Evolutionary conservation across 2,329 filamentous ascomycete species (phyloP).

Genomic region (Zymoseptoria crescenta): DNA sequence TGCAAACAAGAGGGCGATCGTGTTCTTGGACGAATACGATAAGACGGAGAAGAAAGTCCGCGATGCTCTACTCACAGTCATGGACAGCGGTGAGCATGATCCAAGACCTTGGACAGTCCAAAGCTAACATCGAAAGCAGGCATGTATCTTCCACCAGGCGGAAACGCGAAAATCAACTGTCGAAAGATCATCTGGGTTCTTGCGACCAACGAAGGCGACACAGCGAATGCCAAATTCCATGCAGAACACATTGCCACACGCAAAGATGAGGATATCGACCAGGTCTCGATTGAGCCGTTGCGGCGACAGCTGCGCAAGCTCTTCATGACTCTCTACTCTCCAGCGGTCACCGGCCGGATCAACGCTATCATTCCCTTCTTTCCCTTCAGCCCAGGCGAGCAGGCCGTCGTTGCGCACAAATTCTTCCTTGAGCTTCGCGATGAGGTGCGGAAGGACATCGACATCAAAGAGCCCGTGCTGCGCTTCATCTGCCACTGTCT

Average conservation of each 20-base stretch:
- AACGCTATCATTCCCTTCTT: conserved; percentile 38
- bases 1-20: conserved; percentile 32
- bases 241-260: conserved; percentile 19
- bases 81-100: conserved; percentile 35
- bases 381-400: conserved; percentile 34
- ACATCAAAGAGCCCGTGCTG: not conserved
- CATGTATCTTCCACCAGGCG: conserved; percentile 35
- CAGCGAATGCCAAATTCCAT: conserved; percentile 36
- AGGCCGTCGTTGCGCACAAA: conserved; percentile 38
- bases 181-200: conserved; percentile 44
- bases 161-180: conserved; percentile 31
- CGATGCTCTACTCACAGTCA: conserved; percentile 38
- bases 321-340: not conserved
- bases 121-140: not conserved
- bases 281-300: conserved; percentile 16
- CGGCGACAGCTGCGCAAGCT: conserved; percentile 13
- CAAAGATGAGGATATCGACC: conserved; percentile 13
- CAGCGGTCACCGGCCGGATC: conserved; percentile 36
- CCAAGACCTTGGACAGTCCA: not conserved
- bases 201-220: conserved; percentile 39
- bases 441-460: not conserved
- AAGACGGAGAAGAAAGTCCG: conserved; percentile 38
- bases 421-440: conserved; percentile 32
- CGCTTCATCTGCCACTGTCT: not conserved
- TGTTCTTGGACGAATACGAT: conserved; percentile 48